These are phyloP conservation scores for Elongisporangium prolatum DNA, from an alignment of 352 stramenopile genomes.

Conservation along the genomic window DNA sequence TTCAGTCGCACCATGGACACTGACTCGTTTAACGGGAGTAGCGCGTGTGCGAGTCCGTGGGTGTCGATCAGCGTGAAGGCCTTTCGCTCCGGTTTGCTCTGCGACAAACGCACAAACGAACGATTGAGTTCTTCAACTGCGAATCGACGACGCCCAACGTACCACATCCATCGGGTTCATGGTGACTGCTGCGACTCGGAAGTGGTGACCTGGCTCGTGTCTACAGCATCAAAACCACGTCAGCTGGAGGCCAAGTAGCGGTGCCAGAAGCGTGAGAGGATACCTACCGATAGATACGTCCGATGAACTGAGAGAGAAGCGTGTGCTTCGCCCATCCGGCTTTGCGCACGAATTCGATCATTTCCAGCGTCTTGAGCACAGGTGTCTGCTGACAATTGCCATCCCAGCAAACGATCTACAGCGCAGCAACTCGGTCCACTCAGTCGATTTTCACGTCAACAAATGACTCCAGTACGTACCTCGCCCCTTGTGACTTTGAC, in stretches of 20 bases:
- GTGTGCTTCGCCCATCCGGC: slow-evolving; percentile 61
- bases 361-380: slow-evolving; percentile 50
- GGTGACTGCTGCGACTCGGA: slow-evolving; percentile 41
- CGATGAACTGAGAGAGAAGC: slow-evolving; percentile 71
- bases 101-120: not conserved
- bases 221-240: not conserved
- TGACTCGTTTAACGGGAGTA: slow-evolving; percentile 48
- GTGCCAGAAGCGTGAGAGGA: not conserved
- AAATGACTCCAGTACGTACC: slow-evolving; percentile 12
- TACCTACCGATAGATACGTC: slow-evolving; percentile 52
- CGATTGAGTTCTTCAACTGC: not conserved
- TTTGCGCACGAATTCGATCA: slow-evolving; percentile 77
- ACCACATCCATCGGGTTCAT: slow-evolving; percentile 46
- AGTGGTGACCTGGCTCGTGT: slow-evolving; percentile 7
- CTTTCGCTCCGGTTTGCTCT: slow-evolving; percentile 61
- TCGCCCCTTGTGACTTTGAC: slow-evolving; percentile 69
- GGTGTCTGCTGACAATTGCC: slow-evolving; percentile 39
- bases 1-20: slow-evolving; percentile 51
- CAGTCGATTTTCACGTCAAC: not conserved
- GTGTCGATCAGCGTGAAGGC: slow-evolving; percentile 51
- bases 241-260: not conserved
- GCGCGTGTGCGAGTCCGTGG: slow-evolving; percentile 29
- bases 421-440: not conserved
- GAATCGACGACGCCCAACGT: not conserved
- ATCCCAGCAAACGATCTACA: slow-evolving; percentile 68